Evolutionary conservation across 108 stramenopile species (phyloP), one percentile per base, ranked within the genome.

Genomic region (Parietichytrium sp.): DNA sequence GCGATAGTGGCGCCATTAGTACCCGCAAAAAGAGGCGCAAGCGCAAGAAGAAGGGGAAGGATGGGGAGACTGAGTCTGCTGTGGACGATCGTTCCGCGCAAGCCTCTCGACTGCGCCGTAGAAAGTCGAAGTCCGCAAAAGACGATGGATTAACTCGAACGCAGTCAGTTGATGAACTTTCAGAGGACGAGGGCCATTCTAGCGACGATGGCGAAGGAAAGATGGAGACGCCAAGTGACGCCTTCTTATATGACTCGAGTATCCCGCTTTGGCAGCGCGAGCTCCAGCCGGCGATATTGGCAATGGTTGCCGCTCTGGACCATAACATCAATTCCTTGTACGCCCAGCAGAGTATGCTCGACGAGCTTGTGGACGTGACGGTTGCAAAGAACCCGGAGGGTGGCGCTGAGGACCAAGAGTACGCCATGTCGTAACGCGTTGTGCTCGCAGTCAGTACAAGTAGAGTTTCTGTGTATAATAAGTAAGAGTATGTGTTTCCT

Each of bases 251-350:
- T 15, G 33, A 72, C 1, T 6, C 4, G 8, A 38, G 29, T 0
- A 1, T 72, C 20, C 61, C 61, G 0, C 45, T 45, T 27, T 72
- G 61, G 61, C 61, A 72, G 61, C 61, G 61, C 6, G 61, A 72
- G 33, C 61, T 72, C 16, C 61, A 72, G 33, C 61, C 61, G 20
- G 61, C 36, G 61, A 25, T 72, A 13, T 42, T 72, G 15, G 42
- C 61, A 15, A 10, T 72, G 42, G 23, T 72, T 10, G 61, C 61
- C 6, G 36, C 61, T 27, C 20, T 72, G 61, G 61, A 72, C 42
- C 61, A 72, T 25, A 72, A 72, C 3, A 33, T 45, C 61, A 33
- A 72, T 27, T n/a, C 45, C n/a, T 42, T 72, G n/a, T 72, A 45
- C 20, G 61, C 36, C 23, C 61, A 72, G 42, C 61, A 72, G 61